Evolutionary conservation across 164 flowering plant species (phyloP).

Genomic region (Magnolia kwangsiensis): DNA sequence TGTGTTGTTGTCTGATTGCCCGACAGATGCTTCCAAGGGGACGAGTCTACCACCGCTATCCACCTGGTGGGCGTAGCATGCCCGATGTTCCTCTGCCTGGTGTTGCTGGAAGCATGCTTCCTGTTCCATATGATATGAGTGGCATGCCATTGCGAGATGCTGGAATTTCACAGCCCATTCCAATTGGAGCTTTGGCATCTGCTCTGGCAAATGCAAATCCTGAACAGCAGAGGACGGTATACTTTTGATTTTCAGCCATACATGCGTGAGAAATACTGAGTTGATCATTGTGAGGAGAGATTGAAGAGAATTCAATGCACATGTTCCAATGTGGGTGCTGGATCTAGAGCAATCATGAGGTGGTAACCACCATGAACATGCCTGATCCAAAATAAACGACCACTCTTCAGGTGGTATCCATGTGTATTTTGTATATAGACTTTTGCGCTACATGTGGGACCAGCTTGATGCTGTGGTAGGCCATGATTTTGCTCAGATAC

Average conservation of each 20-base stretch:
- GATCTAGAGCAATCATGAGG: too few relatives aligned
- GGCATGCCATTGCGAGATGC: constrained; percentile 56
- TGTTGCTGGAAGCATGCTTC: constrained; percentile 57
- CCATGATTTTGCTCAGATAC: too few relatives aligned
- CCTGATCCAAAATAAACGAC: too few relatives aligned
- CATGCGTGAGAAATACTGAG: too few relatives aligned
- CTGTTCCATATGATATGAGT: constrained; percentile 61
- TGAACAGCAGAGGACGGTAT: constrained; percentile 75
- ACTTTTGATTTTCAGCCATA: constrained; percentile 3
- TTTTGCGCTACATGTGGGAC: too few relatives aligned
- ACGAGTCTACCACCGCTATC: constrained; percentile 56
- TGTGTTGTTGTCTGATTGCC: not conserved
- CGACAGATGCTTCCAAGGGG: constrained; percentile 81
- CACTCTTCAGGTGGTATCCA: too few relatives aligned
- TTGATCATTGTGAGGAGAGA: too few relatives aligned
- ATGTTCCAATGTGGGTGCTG: too few relatives aligned
- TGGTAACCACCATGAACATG: too few relatives aligned
- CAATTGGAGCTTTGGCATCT: constrained; percentile 58
- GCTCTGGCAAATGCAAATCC: constrained; percentile 82
- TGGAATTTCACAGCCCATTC: constrained; percentile 41
- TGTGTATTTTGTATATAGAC: too few relatives aligned
- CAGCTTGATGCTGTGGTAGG: too few relatives aligned
- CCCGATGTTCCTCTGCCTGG: constrained; percentile 68
- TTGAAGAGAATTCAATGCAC: too few relatives aligned
- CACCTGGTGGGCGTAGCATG: constrained; percentile 74